Conservation (phyloP, 1,139 yeast genomes). For the Scheffersomyces cryptocercus region DNA sequence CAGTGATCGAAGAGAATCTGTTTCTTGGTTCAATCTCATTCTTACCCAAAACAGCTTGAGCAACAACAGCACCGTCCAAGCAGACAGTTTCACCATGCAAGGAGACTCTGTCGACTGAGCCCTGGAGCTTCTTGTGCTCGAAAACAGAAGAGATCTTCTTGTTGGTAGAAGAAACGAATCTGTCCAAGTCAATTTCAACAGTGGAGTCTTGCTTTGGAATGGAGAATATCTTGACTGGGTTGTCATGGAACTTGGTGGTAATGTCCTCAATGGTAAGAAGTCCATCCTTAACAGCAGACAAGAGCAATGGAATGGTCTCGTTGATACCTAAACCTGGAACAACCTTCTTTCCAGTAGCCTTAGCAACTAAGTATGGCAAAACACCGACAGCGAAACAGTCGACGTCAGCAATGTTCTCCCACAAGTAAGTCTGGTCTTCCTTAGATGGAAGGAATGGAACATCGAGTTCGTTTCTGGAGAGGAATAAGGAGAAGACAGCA, state of each 20-base stretch:
- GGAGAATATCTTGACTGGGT: slow-evolving; percentile 81
- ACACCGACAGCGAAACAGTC: slow-evolving; percentile 90
- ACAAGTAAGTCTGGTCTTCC: slow-evolving; percentile 78
- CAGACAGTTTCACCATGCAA: slow-evolving; percentile 78
- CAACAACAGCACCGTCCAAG: slow-evolving; percentile 74
- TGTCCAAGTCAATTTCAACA: slow-evolving; percentile 83
- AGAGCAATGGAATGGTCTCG: slow-evolving; percentile 80
- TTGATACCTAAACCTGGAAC: slow-evolving; percentile 75
- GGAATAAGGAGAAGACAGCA: slow-evolving; percentile 75
- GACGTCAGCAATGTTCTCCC: slow-evolving; percentile 71
- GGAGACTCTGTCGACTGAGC: slow-evolving; percentile 87
- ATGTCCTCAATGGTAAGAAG: slow-evolving; percentile 74
- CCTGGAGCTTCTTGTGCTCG: slow-evolving; percentile 50
- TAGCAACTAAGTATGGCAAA: slow-evolving; percentile 72
- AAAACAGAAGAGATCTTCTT: slow-evolving; percentile 33
- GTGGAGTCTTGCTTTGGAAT: slow-evolving; percentile 77
- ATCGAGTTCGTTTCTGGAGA: slow-evolving; percentile 68
- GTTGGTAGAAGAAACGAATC: slow-evolving; percentile 50
- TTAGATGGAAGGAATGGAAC: slow-evolving; percentile 74
- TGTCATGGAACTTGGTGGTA: slow-evolving; percentile 71
- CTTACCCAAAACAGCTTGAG: slow-evolving; percentile 60
- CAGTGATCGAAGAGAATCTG: slow-evolving; percentile 41
- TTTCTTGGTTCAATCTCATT: slow-evolving; percentile 47
- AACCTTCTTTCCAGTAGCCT: slow-evolving; percentile 58
- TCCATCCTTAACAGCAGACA: slow-evolving; percentile 77